Conservation (phyloP, 164 flowering plant species). For the Tetracentron sinense region DNA sequence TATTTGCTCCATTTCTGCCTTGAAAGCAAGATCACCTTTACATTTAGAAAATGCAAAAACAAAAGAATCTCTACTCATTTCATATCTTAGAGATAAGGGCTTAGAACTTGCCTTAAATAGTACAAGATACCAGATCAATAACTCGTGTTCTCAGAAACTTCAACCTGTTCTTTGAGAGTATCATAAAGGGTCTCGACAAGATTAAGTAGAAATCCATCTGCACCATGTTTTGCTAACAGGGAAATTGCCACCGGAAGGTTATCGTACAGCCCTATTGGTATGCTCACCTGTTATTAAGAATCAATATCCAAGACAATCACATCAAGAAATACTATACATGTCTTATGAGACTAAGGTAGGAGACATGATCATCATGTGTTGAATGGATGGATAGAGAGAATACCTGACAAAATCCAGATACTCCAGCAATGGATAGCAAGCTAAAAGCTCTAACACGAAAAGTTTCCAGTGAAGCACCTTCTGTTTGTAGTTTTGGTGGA, state of each 20-base stretch:
- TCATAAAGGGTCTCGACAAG: slow-evolving; percentile 50
- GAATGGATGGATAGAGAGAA: too few species aligned
- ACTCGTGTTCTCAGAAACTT: slow-evolving; percentile 19
- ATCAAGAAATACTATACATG: not conserved
- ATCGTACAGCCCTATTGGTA: slow-evolving; percentile 68
- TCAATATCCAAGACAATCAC: not conserved
- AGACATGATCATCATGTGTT: not conserved
- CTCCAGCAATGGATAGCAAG: slow-evolving; percentile 76
- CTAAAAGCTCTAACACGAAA: slow-evolving; percentile 74
- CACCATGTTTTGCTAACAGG: slow-evolving; percentile 74
- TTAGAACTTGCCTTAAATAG: not conserved
- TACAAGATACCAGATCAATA: slow-evolving; percentile 11
- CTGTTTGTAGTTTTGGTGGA: slow-evolving; percentile 71
- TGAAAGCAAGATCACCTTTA: not conserved
- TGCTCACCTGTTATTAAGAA: slow-evolving; percentile 53
- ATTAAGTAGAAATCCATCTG: slow-evolving; percentile 70
- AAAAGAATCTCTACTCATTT: not conserved
- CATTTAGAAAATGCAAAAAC: not conserved
- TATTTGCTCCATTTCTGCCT: not conserved
- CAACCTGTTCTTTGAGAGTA: slow-evolving; percentile 43
- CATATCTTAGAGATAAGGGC: slow-evolving; percentile 3
- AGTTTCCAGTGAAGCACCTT: slow-evolving; percentile 41
- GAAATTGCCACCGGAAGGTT: slow-evolving; percentile 74
- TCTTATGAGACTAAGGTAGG: not conserved
- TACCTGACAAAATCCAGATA: slow-evolving; percentile 93